Evolutionary conservation across 306 rosid species (phyloP), one percentile per base, ranked within the genome.

Genomic region (Fagus sylvatica): DNA sequence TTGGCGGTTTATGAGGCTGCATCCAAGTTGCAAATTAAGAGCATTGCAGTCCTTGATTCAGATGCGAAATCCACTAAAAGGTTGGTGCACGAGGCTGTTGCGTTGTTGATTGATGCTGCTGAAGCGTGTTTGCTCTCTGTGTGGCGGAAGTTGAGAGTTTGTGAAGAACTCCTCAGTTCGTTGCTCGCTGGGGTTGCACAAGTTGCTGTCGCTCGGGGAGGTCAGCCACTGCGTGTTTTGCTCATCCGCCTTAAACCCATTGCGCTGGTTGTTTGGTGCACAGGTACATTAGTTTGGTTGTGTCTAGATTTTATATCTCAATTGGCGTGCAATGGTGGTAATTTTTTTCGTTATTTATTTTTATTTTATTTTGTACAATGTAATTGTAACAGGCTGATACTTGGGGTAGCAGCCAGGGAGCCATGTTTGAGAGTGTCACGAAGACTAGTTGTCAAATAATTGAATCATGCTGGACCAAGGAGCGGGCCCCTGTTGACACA

Each of bases 401-500:
- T 30, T 95, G 97, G 99, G 89, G 96, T 54, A 87, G 78, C 84
- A 89, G 74, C 85, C 98, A 87, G 80, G 98, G 93, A 81, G 91
- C 91, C 33, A 91, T 91, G 97, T 92, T 92, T 82, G 93, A 95
- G 84, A 92, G 91, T 84, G 97, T 95, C 84, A 81, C 81, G 73
- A 95, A 84, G 89, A 93, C 93, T 43, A 91, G 96, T 80, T 88
- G 93, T 83, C 86, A 82, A 84, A 87, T 95, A 83, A 91, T 95
- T 49, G 93, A 93, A 87, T 93, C 98, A 73, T 95, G 98, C 91
- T 95, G 99, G 99, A 71, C 79, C 77, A 93, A 88, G 84, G 99
- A 95, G 85, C 97, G 99, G 64, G 91, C 96, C 73, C 97, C 99
- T 33, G 97, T 95, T 42, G 98, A 95, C 82, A 95, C 99, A 46